A percentile compares a stretch with the other conserved stretches of the same genome.
Conservation (phyloP, 2,329 filamentous ascomycete species). For the Alternaria angustiovoidea region DNA sequence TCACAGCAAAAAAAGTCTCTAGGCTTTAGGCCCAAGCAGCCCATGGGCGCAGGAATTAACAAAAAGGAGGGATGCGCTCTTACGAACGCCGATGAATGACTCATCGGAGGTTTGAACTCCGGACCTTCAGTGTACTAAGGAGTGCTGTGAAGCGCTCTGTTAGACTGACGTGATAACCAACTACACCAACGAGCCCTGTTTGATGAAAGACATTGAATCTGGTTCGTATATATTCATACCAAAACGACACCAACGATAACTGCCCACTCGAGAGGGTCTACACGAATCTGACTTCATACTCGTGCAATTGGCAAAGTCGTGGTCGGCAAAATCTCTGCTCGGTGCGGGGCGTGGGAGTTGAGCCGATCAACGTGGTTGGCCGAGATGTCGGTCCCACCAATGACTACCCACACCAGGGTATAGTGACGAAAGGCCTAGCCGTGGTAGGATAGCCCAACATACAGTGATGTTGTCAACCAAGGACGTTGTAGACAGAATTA, state of each 20-base stretch:
- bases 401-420: neutral
- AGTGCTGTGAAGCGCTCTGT: conserved; percentile 33
- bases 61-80: too few relatives aligned
- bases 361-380: neutral
- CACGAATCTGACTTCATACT: neutral
- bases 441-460: neutral
- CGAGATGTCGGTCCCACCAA: neutral
- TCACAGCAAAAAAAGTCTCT: too few relatives aligned
- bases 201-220: neutral
- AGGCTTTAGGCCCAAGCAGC: accelerated
- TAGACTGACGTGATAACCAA: conserved; percentile 60
- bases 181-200: conserved; percentile 52
- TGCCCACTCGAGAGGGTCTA: neutral
- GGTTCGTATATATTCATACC: accelerated
- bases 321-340: neutral
- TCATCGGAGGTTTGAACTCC: conserved; percentile 23
- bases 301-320: neutral
- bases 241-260: accelerated
- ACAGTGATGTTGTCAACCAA: neutral
- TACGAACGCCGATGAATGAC: conserved; percentile 1
- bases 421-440: neutral
- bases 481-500: neutral
- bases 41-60: too few relatives aligned
- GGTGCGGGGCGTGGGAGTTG: neutral
- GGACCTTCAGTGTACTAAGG: conserved; percentile 23